These are phyloP conservation scores for Wickerhamomyces alni DNA, from an alignment of 805 yeast species.

Conservation along the genomic window DNA sequence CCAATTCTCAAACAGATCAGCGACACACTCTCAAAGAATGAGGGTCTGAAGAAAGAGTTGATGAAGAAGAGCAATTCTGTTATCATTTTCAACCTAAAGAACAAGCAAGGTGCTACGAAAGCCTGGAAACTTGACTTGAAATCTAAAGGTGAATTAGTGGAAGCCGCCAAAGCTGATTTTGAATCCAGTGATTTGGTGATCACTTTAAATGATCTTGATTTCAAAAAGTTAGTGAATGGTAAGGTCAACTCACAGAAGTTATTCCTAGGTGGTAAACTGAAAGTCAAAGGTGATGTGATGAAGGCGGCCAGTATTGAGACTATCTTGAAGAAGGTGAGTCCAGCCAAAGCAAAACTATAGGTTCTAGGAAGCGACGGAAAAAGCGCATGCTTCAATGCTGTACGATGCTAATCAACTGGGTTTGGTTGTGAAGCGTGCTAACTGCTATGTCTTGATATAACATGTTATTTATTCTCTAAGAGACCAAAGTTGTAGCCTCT, in stretches of 20 bases:
- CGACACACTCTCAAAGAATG: constrained; percentile 13
- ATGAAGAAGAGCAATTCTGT: constrained; percentile 45
- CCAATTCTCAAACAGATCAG: constrained; percentile 18
- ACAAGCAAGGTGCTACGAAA: constrained; percentile 45
- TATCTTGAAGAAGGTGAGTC: constrained; percentile 50
- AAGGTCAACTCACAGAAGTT: constrained; percentile 81
- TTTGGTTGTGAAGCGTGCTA: too few relatives aligned
- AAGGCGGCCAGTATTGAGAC: constrained; percentile 76
- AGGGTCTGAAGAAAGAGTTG: constrained; percentile 13
- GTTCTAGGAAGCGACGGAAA: too few relatives aligned
- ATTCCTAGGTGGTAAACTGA: constrained; percentile 78
- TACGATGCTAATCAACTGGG: too few relatives aligned
- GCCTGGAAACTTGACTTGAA: constrained; percentile 69
- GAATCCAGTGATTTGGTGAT: constrained; percentile 56
- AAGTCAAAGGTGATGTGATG: constrained; percentile 87
- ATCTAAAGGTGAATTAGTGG: constrained; percentile 39
- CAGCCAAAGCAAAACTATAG: constrained; percentile 39
- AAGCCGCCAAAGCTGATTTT: constrained; percentile 40
- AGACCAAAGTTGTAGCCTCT: too few relatives aligned
- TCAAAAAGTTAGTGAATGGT: constrained; percentile 66
- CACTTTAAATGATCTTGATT: constrained; percentile 59
- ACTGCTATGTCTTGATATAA: too few relatives aligned
- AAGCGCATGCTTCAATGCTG: too few relatives aligned
- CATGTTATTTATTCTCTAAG: too few relatives aligned
- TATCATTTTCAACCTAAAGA: constrained; percentile 62